A percentile compares a stretch with the other conserved stretches of the same genome.
These are phyloP conservation scores for Fraxinus sp. DNA, from an alignment of 305 asterid genomes.

Conservation along the genomic window DNA sequence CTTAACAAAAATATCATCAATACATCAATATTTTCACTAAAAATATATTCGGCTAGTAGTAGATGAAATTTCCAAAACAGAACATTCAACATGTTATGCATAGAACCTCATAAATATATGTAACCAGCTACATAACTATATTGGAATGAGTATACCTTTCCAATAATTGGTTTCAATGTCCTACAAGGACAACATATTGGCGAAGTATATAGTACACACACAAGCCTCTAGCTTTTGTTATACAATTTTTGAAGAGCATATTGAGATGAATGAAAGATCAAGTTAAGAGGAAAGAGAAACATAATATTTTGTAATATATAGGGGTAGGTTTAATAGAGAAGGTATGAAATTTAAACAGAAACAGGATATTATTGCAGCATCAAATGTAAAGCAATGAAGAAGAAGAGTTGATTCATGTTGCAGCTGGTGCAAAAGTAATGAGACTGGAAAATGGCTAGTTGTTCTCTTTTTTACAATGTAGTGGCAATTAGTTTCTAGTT, in stretches of 20 bases:
- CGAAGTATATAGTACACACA: conserved; percentile 75
- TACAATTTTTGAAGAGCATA: conserved; percentile 87
- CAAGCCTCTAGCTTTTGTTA: conserved; percentile 75
- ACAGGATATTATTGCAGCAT: conserved; percentile 21
- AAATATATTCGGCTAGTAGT: not conserved
- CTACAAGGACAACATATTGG: conserved; percentile 96
- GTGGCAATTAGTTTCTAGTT: no score
- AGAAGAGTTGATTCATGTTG: no score
- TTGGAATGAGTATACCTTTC: no score
- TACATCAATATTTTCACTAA: not conserved
- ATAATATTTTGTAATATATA: conserved; percentile 3
- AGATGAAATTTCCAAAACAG: not conserved
- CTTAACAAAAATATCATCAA: no score
- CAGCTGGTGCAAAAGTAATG: no score
- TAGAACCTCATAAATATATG: not conserved
- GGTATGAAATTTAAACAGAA: no score
- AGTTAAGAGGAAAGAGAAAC: not conserved
- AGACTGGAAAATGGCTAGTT: no score
- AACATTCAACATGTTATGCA: not conserved
- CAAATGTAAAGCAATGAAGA: no score
- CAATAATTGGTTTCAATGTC: conserved; percentile 93
- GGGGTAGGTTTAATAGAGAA: not conserved
- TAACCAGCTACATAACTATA: not conserved
- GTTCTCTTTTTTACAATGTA: no score
- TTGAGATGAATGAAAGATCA: conserved; percentile 41